Base-by-base conservation (phyloP, 1,284 basidiomycete genomes). In the Trametes sp. region DNA sequence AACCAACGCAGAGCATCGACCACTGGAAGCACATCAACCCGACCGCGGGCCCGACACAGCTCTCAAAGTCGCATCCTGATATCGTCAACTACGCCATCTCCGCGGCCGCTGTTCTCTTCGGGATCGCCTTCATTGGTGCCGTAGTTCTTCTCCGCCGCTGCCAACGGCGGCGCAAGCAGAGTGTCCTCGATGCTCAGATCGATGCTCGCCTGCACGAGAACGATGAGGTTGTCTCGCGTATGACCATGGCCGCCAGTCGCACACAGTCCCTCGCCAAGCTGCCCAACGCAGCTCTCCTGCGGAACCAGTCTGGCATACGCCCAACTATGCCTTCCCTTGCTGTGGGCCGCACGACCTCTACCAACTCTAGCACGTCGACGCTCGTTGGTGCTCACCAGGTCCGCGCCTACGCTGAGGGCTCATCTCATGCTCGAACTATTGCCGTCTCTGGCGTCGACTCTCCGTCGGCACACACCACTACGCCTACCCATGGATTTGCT, bases 81-180 rank as follows among this genome's bases (percentile, higher is more conserved):
- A 57, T 61, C 31, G 58, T 66, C 42, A 66, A 66, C 54, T 66
- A 61, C n/a, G 59, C 65, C 33, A 62, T 66, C 45, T 66, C 61
- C 2, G 57, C 62, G 8, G 65, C 58, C 36, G 56, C 52, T 21
- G 59, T 66, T 26, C 61, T 66, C 26, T 44, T 63, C 21, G 65
- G 65, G 10, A 21, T 66, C 11, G 59, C 53, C 6, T 35, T 66
- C 44, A 63, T 66, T 36, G 54, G 53, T 21, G 59, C 29, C 9
- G 63, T 66, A 46, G 59, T 56, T 1, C 61, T 66, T 49, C 41
- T 55, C 26, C 42, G 56, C 19, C 59, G 59, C 26, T 66, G 65
- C 59, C 57, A 57, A 16, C 63, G 51, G 41, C 62, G 62, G 11
- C 49, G 61, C 35, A 36, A 54, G 35, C 59, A 66, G 50, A 53